Conservation (phyloP, 495 filamentous ascomycete species). For the Penicillium chermesinum region DNA sequence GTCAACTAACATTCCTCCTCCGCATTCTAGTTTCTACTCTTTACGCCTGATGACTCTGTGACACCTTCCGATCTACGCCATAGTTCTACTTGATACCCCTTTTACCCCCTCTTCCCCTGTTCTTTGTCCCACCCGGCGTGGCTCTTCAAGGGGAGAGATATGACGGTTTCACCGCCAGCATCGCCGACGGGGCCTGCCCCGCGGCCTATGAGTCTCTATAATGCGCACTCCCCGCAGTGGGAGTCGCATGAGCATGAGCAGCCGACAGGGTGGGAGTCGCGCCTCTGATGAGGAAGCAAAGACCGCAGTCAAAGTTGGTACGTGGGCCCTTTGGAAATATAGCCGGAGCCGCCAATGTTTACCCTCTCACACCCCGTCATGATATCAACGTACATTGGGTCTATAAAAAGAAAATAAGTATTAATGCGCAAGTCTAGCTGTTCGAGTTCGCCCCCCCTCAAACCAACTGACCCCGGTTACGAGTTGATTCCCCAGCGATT, state of each 20-base stretch:
- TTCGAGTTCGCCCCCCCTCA: slow-evolving; percentile 91
- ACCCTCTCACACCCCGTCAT: neutral
- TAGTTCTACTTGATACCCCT: slow-evolving; percentile 5
- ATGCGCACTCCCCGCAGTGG: slow-evolving; percentile 75
- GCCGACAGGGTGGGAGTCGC: slow-evolving; percentile 74
- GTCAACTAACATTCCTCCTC: slow-evolving; percentile 9
- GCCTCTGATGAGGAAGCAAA: slow-evolving; percentile 90
- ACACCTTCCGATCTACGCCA: slow-evolving; percentile 11
- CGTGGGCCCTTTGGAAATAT: slow-evolving; percentile 38
- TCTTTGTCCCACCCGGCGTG: slow-evolving; percentile 22
- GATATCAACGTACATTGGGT: too few species aligned
- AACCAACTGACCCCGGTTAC: slow-evolving; percentile 79
- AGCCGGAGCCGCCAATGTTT: slow-evolving; percentile 5
- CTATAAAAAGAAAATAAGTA: too few species aligned
- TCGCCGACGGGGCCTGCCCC: slow-evolving; percentile 54
- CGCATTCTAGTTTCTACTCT: slow-evolving; percentile 13
- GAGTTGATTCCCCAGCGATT: slow-evolving; percentile 95
- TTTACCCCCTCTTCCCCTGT: slow-evolving; percentile 1
- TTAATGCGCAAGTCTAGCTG: slow-evolving; percentile 50
- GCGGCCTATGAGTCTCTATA: slow-evolving; percentile 82
- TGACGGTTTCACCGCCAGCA: slow-evolving; percentile 55
- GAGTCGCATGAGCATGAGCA: slow-evolving; percentile 86
- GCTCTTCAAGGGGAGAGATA: slow-evolving; percentile 22
- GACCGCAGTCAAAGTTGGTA: slow-evolving; percentile 99
- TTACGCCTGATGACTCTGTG: slow-evolving; percentile 17